Evolutionary conservation across 805 yeast genomes (phyloP).

Genomic region (Debaryomyces prosopidis): DNA sequence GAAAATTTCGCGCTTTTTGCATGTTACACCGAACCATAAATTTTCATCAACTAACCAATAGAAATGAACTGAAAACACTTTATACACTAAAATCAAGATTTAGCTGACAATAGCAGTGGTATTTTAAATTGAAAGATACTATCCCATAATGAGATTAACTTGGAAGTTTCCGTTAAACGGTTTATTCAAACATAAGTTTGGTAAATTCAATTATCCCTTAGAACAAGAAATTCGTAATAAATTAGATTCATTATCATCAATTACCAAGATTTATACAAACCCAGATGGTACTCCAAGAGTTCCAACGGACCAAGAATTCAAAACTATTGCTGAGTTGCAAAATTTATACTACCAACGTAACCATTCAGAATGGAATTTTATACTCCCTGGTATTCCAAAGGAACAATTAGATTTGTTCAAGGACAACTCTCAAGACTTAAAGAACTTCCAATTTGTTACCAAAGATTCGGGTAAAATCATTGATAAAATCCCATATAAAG

Average conservation of each 20-base stretch:
- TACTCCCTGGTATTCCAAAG: slow-evolving; percentile 48
- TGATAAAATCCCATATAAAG: slow-evolving; percentile 83
- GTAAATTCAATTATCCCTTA: slow-evolving; percentile 45
- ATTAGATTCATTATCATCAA: slow-evolving; percentile 62
- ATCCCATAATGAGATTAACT: slow-evolving; percentile 36
- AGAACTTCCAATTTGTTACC: slow-evolving; percentile 50
- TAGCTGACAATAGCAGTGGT: not conserved
- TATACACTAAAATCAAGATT: not conserved
- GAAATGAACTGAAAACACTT: slow-evolving; percentile 18
- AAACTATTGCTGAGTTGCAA: slow-evolving; percentile 70
- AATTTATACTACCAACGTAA: slow-evolving; percentile 57
- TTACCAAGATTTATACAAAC: slow-evolving; percentile 67
- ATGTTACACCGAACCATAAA: slow-evolving; percentile 7
- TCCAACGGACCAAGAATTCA: slow-evolving; percentile 70
- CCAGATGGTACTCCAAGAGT: slow-evolving; percentile 73
- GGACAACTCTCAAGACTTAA: slow-evolving; percentile 63
- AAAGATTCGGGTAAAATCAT: slow-evolving; percentile 60
- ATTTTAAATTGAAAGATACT: slow-evolving; percentile 1
- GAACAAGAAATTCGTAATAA: slow-evolving; percentile 64
- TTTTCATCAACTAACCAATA: slow-evolving; percentile 20
- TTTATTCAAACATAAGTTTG: slow-evolving; percentile 37
- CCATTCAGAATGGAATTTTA: slow-evolving; percentile 50
- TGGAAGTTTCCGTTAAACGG: slow-evolving; percentile 42
- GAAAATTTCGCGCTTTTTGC: slow-evolving; percentile 6
- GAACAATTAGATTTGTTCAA: slow-evolving; percentile 56